phyloP scores from a whole-genome alignment of 2,329 filamentous ascomycete genomes.

The Epicoccum sorghinum region DNA sequence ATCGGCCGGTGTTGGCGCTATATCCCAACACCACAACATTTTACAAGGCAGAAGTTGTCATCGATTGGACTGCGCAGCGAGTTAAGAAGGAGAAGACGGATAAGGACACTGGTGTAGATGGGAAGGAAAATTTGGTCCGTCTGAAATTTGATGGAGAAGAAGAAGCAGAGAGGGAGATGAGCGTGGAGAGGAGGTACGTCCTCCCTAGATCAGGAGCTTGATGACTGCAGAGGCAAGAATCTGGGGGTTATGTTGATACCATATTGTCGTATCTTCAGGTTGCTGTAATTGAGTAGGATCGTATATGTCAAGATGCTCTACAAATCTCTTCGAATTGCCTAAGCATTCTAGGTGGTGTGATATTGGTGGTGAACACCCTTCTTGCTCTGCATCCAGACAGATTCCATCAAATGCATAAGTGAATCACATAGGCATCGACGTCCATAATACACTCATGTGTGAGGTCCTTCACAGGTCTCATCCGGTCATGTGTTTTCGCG shows the following conservation, averaged over 20 bases:
- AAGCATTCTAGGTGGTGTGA: no score
- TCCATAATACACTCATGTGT: no score
- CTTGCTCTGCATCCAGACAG: no score
- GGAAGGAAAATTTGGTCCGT: conserved; percentile 48
- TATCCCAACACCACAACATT: conserved; percentile 61
- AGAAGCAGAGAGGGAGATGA: conserved; percentile 52
- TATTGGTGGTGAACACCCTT: no score
- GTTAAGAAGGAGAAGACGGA: conserved; percentile 49
- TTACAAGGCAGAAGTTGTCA: conserved; percentile 58
- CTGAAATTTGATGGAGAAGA: conserved; percentile 58
- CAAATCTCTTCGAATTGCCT: no score
- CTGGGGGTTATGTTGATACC: no score
- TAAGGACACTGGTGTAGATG: conserved; percentile 48
- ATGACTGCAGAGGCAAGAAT: background rate
- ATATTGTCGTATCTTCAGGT: no score
- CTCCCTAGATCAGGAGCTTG: conserved; percentile 44
- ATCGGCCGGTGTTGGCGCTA: conserved; percentile 55
- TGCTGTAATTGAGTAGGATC: no score
- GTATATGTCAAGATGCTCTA: no score
- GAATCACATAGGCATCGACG: no score
- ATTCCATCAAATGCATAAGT: no score
- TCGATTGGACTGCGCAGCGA: conserved; percentile 46
- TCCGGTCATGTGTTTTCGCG: conserved; percentile 10
- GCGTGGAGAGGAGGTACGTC: conserved; percentile 59
- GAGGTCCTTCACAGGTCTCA: no score